These are phyloP conservation scores for Solanum aculeatissimum DNA, from an alignment of 305 asterid genomes.

Conservation along the genomic window DNA sequence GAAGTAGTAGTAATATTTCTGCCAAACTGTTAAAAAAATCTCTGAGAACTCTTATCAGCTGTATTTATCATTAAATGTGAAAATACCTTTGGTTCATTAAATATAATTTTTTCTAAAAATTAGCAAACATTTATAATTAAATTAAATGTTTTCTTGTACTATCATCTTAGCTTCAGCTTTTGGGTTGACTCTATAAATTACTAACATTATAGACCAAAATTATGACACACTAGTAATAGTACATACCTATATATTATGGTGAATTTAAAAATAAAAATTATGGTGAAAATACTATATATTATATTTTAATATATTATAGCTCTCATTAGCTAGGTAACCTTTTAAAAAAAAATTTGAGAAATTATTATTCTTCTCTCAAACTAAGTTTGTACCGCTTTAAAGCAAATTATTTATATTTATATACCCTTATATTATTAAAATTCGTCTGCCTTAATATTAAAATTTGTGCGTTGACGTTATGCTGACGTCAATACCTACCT, in stretches of 20 bases:
- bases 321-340: neutral
- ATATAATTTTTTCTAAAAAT: neutral
- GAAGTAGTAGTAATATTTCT: neutral
- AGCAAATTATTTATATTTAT: no score
- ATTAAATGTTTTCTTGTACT: neutral
- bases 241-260: neutral
- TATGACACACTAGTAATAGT: neutral
- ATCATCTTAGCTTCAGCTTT: neutral
- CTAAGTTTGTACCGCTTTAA: no score
- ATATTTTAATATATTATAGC: no score
- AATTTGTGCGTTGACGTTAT: no score
- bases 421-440: no score
- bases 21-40: neutral
- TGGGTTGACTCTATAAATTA: neutral
- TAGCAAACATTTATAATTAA: neutral
- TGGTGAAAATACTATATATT: no score
- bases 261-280: no score
- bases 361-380: no score
- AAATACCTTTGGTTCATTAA: neutral
- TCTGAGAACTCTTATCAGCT: neutral
- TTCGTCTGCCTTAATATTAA: no score
- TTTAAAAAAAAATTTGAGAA: neutral
- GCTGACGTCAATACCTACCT: no score
- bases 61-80: neutral
- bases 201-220: neutral